These are phyloP conservation scores for Geranium rotundifolium DNA, from an alignment of 345 rosid genomes.

Conservation along the genomic window DNA sequence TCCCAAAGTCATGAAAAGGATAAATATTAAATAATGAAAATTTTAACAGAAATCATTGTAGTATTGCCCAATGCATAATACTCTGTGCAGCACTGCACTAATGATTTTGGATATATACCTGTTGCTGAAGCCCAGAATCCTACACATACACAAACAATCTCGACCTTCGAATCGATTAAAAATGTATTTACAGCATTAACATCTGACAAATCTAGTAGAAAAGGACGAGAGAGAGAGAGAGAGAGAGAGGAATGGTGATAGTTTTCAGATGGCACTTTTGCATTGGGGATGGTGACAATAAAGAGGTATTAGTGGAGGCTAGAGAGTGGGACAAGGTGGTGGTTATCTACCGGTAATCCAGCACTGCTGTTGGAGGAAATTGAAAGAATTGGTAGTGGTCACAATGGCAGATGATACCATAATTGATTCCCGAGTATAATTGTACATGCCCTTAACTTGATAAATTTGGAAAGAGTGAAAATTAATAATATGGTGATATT, in stretches of 20 bases:
- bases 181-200: not conserved
- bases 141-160: not conserved
- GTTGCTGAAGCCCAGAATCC: too few relatives aligned
- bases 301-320: not conserved
- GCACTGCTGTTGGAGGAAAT: too few relatives aligned
- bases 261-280: not conserved
- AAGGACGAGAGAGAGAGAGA: not conserved
- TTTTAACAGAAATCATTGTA: not conserved
- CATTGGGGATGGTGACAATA: not conserved
- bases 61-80: not conserved
- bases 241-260: not conserved
- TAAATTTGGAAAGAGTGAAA: not conserved
- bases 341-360: not conserved
- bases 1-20: not conserved
- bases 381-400: not conserved
- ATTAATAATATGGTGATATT: slow-evolving; percentile 9
- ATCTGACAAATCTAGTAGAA: not conserved
- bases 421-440: too few relatives aligned
- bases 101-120: not conserved
- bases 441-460: not conserved
- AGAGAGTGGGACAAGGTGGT: not conserved
- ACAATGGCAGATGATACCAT: not conserved
- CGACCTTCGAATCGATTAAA: not conserved
- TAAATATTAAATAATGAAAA: too few relatives aligned
- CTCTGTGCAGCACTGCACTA: not conserved